Evolutionary conservation across 2,329 filamentous ascomycete species (phyloP), one percentile per base, ranked within the genome.

Genomic region (Fusarium anthophilum): DNA sequence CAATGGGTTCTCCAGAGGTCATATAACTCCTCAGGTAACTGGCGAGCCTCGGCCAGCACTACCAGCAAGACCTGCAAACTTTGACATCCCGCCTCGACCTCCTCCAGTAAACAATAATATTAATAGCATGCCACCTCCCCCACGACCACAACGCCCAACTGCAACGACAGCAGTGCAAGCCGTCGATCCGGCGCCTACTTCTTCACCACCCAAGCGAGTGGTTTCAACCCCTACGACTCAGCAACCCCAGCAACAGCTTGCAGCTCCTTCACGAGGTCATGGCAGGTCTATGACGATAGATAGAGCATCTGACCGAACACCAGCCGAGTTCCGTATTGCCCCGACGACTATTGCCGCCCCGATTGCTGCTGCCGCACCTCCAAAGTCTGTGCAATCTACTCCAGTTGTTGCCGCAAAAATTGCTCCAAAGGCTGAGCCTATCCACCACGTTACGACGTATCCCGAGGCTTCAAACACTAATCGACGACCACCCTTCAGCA

Each of bases 381-480:
- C 77, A 39, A 71, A 70, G 39, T 35, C 73, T 39, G 77, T 75
- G 20, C 72, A 76, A 56, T 55, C 68, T 26, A 69, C 59, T n/a
- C 62, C 68, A 24, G 74, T 75, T 20, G 65, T 74, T 50, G 69
- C 76, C 5, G 61, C 67, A 17, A 76, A 62, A 22, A 39, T 71
- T 48, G 55, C 78, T 30, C 55, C 82, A 24, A 77, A 80, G 32
- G 62, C 80, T 10, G 88, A 90, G 45, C 80, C 87, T 2, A 81
- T 86, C 20, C 86, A 90, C 17, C 82, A 85, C 56, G 84, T 85
- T 26, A 89, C 88, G 14, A 89, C 93, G 56, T 98, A 94, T 80
- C 96, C 96, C 1, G 95, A 99, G 82, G 87, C 93, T 4, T 94
- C 94, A 4, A 91, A 92, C 74, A 90, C 94, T 5, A 99, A 98